These are phyloP conservation scores for Annulohypoxylon maeteangense DNA, from an alignment of 495 filamentous ascomycete genomes.

Conservation along the genomic window DNA sequence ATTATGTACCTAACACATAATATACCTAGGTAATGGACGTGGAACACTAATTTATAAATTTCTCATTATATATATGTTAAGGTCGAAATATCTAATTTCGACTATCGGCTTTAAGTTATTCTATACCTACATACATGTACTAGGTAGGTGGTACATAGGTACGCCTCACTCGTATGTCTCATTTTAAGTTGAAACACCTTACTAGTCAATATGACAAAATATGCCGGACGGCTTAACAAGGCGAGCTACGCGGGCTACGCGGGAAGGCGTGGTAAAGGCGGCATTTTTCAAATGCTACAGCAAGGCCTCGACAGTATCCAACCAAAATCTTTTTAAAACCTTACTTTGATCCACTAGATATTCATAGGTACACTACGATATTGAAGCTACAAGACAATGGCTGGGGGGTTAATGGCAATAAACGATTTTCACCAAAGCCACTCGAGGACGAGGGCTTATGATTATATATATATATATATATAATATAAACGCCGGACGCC, in stretches of 20 bases:
- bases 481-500: constrained; percentile 34
- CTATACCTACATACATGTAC: neutral
- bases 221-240: neutral
- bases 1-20: too few species aligned
- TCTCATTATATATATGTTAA: neutral
- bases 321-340: neutral
- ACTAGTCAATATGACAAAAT: neutral
- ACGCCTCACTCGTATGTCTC: too few species aligned
- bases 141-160: too few species aligned
- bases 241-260: neutral
- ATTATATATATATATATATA: constrained; percentile 1
- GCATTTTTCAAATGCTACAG: neutral
- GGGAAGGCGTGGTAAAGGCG: neutral
- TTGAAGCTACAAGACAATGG: too few species aligned
- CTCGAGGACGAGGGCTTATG: neutral
- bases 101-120: neutral
- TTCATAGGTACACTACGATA: too few species aligned
- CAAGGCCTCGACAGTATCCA: neutral
- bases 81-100: neutral
- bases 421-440: neutral
- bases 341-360: too few species aligned
- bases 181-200: neutral
- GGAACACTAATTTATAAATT: neutral
- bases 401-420: neutral
- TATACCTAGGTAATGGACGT: too few species aligned